These are phyloP conservation scores for Globisporangium recalcitrans DNA, from an alignment of 352 stramenopile genomes.

Conservation along the genomic window DNA sequence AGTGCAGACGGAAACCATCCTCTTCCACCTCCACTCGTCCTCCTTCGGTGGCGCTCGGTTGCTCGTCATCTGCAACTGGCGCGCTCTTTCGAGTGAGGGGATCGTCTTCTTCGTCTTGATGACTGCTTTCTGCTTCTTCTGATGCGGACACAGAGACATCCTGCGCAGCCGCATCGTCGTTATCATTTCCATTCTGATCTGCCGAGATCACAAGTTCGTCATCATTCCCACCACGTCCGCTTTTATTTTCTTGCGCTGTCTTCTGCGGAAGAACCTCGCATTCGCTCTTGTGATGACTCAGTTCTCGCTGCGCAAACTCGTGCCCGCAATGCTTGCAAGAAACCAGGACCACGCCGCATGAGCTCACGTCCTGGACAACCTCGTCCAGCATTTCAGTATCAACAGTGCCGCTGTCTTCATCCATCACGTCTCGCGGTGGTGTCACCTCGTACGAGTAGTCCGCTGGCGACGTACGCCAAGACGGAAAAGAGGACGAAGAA, in stretches of 20 bases:
- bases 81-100: background rate
- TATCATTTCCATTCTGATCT: background rate
- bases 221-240: background rate
- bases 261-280: background rate
- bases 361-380: background rate
- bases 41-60: background rate
- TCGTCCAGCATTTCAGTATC: background rate
- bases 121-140: background rate
- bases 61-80: background rate
- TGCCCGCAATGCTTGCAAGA: background rate
- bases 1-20: background rate
- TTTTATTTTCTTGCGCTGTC: background rate
- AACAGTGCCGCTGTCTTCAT: background rate
- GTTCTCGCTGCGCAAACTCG: background rate
- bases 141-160: background rate
- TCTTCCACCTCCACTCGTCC: background rate
- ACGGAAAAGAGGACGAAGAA: background rate
- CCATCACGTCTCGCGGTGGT: background rate
- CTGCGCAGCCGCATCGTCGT: background rate
- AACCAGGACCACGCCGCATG: background rate
- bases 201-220: background rate
- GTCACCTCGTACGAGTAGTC: constrained; percentile 3
- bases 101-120: background rate
- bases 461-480: background rate
- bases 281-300: background rate